Percentiles rank a stretch among this genome's conserved stretches.
These are phyloP conservation scores for Powellomyces hirtus DNA, from an alignment of 192 early-diverging fungal genomes.

Conservation along the genomic window DNA sequence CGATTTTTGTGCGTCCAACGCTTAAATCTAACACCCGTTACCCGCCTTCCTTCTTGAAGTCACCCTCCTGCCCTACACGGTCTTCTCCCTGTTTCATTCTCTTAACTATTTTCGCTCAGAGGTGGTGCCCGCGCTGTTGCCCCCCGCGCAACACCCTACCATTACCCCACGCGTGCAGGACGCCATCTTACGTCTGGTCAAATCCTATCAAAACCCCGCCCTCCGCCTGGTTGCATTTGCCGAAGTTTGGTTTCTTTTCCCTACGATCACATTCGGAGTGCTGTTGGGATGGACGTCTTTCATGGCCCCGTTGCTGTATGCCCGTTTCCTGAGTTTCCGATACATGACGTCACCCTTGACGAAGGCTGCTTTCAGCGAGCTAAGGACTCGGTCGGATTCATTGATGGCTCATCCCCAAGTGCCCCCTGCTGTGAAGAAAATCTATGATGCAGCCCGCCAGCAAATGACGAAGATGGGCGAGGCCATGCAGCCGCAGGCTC, in stretches of 20 bases:
- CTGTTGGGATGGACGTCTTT: conserved; percentile 49
- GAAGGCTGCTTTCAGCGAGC: conserved; percentile 25
- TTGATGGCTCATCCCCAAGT: conserved; percentile 11
- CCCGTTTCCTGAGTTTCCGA: conserved; percentile 72
- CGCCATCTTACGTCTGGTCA: conserved; percentile 47
- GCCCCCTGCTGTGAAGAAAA: conserved; percentile 20
- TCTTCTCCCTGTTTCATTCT: conserved; percentile 75
- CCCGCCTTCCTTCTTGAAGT: conserved; percentile 40
- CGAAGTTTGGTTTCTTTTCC: conserved; percentile 71
- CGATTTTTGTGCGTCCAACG: not conserved
- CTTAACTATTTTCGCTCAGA: conserved; percentile 68
- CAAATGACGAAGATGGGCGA: not conserved
- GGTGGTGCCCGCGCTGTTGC: conserved; percentile 64
- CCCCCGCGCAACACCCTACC: conserved; percentile 35
- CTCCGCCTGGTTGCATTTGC: conserved; percentile 63
- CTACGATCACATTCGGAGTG: conserved; percentile 52
- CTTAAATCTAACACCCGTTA: conserved; percentile 11
- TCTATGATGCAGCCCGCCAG: conserved; percentile 1
- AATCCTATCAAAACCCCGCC: conserved; percentile 57
- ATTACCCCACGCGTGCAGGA: conserved; percentile 50
- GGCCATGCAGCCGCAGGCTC: no score
- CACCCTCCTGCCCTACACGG: conserved; percentile 71
- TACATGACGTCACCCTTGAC: conserved; percentile 60
- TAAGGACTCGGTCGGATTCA: conserved; percentile 17
- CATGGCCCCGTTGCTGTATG: conserved; percentile 59